Conservation (phyloP, 192 early-diverging fungal species). For the Rhizoclosmatium globosum region DNA sequence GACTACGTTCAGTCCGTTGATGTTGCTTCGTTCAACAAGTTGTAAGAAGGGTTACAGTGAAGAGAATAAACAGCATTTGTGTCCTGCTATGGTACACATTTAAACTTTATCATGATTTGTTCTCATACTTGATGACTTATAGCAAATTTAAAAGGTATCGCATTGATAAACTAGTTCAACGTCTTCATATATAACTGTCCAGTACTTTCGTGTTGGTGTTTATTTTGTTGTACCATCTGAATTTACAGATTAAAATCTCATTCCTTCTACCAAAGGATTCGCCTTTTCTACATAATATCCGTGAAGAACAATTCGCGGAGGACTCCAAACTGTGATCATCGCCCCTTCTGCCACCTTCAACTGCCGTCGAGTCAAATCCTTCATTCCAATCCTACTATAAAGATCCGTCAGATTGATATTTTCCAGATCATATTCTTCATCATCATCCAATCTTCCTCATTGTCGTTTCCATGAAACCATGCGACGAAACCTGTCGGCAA, state of each 20-base stretch:
- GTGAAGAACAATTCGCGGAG: neutral
- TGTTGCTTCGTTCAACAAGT: constrained; percentile 23
- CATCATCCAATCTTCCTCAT: neutral
- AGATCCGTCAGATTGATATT: neutral
- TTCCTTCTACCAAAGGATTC: neutral
- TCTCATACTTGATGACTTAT: too few relatives aligned
- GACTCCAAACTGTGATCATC: neutral
- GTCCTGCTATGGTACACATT: too few relatives aligned
- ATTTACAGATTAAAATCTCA: neutral
- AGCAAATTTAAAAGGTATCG: too few relatives aligned
- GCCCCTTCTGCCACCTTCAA: constrained; percentile 8
- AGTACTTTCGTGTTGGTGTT: too few relatives aligned
- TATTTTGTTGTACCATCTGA: too few relatives aligned
- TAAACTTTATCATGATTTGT: too few relatives aligned
- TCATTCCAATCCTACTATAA: neutral
- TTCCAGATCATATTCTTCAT: neutral
- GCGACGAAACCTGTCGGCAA: neutral
- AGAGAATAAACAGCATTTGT: too few relatives aligned
- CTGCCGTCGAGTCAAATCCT: neutral
- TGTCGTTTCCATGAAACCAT: neutral
- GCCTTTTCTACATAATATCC: neutral
- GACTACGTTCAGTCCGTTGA: constrained; percentile 6
- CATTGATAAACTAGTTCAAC: too few relatives aligned
- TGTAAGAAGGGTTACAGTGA: neutral
- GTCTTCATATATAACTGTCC: too few relatives aligned